Percentiles rank a stretch among this genome's conserved stretches.
phyloP scores from a whole-genome alignment of 2,329 filamentous ascomycete species.

The Alternaria novae-zelandiae region DNA sequence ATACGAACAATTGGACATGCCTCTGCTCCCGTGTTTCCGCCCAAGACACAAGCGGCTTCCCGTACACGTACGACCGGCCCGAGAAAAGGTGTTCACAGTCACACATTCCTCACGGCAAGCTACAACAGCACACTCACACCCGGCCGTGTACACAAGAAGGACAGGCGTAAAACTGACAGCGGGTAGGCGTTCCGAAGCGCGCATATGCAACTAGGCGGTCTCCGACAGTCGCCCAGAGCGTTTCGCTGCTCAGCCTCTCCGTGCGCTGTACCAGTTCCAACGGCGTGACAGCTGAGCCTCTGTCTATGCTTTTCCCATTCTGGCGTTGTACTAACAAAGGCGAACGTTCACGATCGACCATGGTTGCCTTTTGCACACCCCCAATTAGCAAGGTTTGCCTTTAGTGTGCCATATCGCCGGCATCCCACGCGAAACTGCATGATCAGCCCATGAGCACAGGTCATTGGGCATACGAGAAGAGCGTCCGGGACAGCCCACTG shows the following conservation, averaged over 20 bases:
- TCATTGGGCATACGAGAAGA: constrained; percentile 7
- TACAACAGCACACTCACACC: constrained; percentile 3
- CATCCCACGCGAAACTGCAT: constrained; percentile 6
- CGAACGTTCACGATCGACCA: background rate
- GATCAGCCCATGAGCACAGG: constrained; percentile 7
- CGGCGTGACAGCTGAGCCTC: constrained; percentile 4
- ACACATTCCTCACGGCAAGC: background rate
- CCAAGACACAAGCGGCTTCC: constrained; percentile 11
- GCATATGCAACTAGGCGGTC: constrained; percentile 7
- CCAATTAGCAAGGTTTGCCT: background rate
- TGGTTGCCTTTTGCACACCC: background rate
- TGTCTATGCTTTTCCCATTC: background rate
- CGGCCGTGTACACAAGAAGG: constrained; percentile 2
- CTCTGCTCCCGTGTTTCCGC: background rate
- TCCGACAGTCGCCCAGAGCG: constrained; percentile 2
- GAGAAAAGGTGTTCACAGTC: constrained; percentile 3
- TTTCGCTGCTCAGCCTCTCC: background rate
- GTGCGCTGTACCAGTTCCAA: constrained; percentile 1
- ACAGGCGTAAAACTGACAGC: constrained; percentile 20
- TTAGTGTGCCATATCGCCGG: background rate
- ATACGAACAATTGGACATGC: constrained; percentile 7
- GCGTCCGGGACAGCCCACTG: background rate
- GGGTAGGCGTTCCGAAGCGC: constrained; percentile 14
- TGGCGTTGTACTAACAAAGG: background rate
- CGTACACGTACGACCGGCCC: constrained; percentile 16